Conservation (phyloP, 495 filamentous ascomycete genomes). For the Xylaria nigripes region DNA sequence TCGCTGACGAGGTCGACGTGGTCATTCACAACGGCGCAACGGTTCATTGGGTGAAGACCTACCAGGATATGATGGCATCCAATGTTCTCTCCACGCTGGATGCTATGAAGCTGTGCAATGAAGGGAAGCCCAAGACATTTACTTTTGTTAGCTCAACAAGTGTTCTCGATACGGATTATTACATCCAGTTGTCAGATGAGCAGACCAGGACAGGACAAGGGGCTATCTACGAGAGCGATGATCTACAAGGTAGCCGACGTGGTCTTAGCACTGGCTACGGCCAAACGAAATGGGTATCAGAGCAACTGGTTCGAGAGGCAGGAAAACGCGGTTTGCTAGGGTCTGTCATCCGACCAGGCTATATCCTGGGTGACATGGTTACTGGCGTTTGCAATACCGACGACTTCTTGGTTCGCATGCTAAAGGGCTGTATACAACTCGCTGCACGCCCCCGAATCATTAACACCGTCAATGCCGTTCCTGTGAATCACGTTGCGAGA, state of each 20-base stretch:
- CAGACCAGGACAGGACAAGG: conserved; percentile 39
- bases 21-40: conserved; percentile 65
- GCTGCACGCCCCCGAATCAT: conserved; percentile 60
- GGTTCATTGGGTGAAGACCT: conserved; percentile 38
- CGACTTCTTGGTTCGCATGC: conserved; percentile 84
- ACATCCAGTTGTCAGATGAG: conserved; percentile 61
- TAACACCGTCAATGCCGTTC: conserved; percentile 89
- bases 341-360: conserved; percentile 75
- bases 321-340: conserved; percentile 68
- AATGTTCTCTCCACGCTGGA: conserved; percentile 82
- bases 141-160: conserved; percentile 82
- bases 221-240: conserved; percentile 40
- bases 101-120: conserved; percentile 63
- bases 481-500: conserved; percentile 74
- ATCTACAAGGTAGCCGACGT: conserved; percentile 39
- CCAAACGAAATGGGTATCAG: conserved; percentile 68
- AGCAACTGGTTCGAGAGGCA: conserved; percentile 75
- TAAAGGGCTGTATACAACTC: conserved; percentile 85
- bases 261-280: conserved; percentile 71
- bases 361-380: conserved; percentile 67
- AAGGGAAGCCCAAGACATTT: conserved; percentile 70
- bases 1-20: conserved; percentile 61
- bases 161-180: conserved; percentile 73
- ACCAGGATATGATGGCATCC: conserved; percentile 62
- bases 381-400: conserved; percentile 76